Percentiles rank a stretch among this genome's conserved stretches.
These are phyloP conservation scores for Boletus edulis DNA, from an alignment of 768 basidiomycete genomes.

Conservation along the genomic window DNA sequence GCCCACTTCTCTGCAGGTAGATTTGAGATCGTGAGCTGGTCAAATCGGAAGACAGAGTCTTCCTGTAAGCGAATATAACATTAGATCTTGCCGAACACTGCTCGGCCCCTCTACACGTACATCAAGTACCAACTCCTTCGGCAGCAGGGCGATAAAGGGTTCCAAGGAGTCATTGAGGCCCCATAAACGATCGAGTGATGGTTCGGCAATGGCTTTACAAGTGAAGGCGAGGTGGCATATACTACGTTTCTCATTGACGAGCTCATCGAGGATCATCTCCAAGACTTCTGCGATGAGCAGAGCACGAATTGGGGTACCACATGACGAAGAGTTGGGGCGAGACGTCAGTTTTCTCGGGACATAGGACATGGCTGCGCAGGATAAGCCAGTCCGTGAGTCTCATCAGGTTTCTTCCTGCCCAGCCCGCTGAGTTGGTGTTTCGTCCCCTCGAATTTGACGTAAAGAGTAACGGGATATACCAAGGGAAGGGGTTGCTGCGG, in stretches of 20 bases:
- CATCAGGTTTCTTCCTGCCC: no score
- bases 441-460: slow-evolving; percentile 1
- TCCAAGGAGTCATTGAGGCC: slow-evolving; percentile 23
- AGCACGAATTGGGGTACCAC: neutral
- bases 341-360: neutral
- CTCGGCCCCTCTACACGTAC: slow-evolving; percentile 8
- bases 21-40: neutral
- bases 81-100: slow-evolving; percentile 5
- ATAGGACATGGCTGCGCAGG: slow-evolving; percentile 4
- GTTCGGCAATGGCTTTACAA: slow-evolving; percentile 20
- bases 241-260: slow-evolving; percentile 15
- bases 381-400: no score
- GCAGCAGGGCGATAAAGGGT: slow-evolving; percentile 22
- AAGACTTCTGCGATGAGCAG: slow-evolving; percentile 21
- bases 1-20: slow-evolving; percentile 16
- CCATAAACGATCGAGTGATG: slow-evolving; percentile 25
- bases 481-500: neutral
- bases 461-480: slow-evolving; percentile 1
- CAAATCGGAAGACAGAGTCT: slow-evolving; percentile 17
- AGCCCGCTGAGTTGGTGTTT: neutral
- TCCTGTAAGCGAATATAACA: slow-evolving; percentile 11
- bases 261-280: slow-evolving; percentile 22
- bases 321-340: neutral
- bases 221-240: slow-evolving; percentile 18
- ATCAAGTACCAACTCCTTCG: slow-evolving; percentile 18